Percentiles rank a stretch among this genome's conserved stretches.
Evolutionary conservation across 2,329 filamentous ascomycete genomes (phyloP).

Genomic region (Sphaerulina populicola): DNA sequence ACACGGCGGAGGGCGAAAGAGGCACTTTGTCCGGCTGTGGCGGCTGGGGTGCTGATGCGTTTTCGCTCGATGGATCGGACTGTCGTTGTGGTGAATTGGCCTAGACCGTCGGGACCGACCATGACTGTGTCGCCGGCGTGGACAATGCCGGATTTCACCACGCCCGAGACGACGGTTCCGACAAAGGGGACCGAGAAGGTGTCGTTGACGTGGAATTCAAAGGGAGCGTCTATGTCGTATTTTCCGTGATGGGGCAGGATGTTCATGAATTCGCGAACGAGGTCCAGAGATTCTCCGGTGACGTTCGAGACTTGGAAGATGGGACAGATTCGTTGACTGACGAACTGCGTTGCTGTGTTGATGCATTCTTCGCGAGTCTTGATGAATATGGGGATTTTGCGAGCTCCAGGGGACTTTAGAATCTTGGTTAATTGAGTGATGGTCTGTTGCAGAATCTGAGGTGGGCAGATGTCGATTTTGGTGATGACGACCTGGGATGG

Average conservation of each 20-base stretch:
- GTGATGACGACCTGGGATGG: constrained; percentile 2
- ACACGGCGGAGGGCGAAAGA: constrained; percentile 85
- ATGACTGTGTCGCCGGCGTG: constrained; percentile 85
- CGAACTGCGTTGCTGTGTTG: constrained; percentile 91
- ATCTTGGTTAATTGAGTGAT: constrained; percentile 86
- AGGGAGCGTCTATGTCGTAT: constrained; percentile 77
- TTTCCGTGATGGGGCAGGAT: constrained; percentile 90
- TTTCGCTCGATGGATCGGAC: constrained; percentile 93
- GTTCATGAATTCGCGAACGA: constrained; percentile 88
- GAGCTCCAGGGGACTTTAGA: constrained; percentile 82
- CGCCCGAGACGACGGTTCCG: constrained; percentile 89
- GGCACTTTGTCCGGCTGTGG: constrained; percentile 83
- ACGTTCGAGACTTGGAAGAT: constrained; percentile 98
- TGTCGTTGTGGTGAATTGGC: constrained; percentile 77
- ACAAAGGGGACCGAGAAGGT: constrained; percentile 97
- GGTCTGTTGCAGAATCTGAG: constrained; percentile 96
- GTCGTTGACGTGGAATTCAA: constrained; percentile 94
- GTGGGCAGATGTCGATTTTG: constrained; percentile 96
- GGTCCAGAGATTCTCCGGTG: constrained; percentile 79
- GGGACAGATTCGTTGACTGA: constrained; percentile 88
- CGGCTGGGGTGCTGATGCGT: constrained; percentile 77
- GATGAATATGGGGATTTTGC: constrained; percentile 94
- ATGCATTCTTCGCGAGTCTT: constrained; percentile 85
- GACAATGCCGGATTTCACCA: constrained; percentile 73
- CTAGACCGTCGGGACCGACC: constrained; percentile 81